phyloP scores from a whole-genome alignment of 1,284 basidiomycete genomes.

The Polyporus tsugae region DNA sequence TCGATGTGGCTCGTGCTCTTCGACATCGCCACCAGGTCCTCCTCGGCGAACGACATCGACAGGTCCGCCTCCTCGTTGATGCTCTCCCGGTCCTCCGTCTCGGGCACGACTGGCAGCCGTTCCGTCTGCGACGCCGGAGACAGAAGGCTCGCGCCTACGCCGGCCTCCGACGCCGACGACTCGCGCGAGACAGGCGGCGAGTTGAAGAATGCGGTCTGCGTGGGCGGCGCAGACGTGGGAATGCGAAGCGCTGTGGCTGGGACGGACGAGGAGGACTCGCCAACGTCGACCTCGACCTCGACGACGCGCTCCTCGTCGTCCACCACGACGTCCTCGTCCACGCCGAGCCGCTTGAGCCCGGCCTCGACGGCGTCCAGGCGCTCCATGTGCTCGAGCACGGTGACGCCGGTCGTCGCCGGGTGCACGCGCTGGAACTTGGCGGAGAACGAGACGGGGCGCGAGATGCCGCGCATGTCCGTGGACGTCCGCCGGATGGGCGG shows the following conservation, averaged over 20 bases:
- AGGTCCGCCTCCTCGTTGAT: slow-evolving; percentile 45
- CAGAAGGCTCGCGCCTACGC: slow-evolving; percentile 20
- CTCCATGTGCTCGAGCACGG: slow-evolving; percentile 83
- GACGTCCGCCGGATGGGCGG: slow-evolving; percentile 67
- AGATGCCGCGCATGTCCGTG: slow-evolving; percentile 59
- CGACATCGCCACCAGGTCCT: slow-evolving; percentile 76
- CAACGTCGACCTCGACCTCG: slow-evolving; percentile 44
- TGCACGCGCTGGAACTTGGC: slow-evolving; percentile 81
- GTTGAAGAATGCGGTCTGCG: slow-evolving; percentile 29
- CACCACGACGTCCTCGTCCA: slow-evolving; percentile 60
- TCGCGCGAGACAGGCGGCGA: slow-evolving; percentile 25
- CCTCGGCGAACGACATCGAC: slow-evolving; percentile 62
- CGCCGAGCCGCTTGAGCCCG: slow-evolving; percentile 72
- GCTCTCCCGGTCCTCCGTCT: slow-evolving; percentile 44
- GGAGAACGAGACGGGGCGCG: slow-evolving; percentile 80
- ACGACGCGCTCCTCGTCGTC: slow-evolving; percentile 59
- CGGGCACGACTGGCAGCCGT: slow-evolving; percentile 56
- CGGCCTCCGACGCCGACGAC: slow-evolving; percentile 24
- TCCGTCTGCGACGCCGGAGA: slow-evolving; percentile 37
- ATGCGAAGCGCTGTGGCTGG: slow-evolving; percentile 6
- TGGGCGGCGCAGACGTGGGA: slow-evolving; percentile 24
- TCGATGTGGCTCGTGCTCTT: slow-evolving; percentile 78
- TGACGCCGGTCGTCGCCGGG: slow-evolving; percentile 83
- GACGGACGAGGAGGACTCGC: slow-evolving; percentile 33
- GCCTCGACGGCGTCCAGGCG: slow-evolving; percentile 83